Evolutionary conservation across 2,329 filamentous ascomycete genomes (phyloP).

Genomic region (Aspergillus fischeri): DNA sequence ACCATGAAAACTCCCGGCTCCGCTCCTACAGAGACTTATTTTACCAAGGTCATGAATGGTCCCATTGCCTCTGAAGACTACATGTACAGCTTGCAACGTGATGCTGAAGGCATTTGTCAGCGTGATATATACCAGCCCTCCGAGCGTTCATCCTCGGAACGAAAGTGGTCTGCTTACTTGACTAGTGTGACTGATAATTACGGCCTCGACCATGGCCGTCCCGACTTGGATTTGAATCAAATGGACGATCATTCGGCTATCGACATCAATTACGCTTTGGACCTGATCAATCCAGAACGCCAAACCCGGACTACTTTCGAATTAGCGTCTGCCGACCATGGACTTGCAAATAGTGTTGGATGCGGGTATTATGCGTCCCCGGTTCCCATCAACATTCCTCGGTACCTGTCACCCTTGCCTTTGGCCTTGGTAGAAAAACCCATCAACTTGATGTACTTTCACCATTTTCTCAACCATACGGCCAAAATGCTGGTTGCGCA

Average conservation of each 20-base stretch:
- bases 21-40: conserved; percentile 6
- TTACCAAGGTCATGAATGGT: conserved; percentile 9
- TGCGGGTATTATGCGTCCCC: conserved; percentile 68
- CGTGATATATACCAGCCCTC: conserved; percentile 26
- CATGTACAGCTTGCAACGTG: not conserved
- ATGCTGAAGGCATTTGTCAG: not conserved
- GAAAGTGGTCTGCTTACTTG: conserved; percentile 30
- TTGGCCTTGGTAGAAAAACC: conserved; percentile 61
- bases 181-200: conserved; percentile 47
- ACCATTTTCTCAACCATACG: conserved; percentile 75
- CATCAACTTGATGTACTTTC: conserved; percentile 75
- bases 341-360: conserved; percentile 48
- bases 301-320: conserved; percentile 2
- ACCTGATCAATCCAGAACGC: conserved; percentile 20
- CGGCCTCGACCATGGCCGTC: conserved; percentile 67
- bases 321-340: conserved; percentile 11
- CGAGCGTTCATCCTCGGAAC: conserved; percentile 18
- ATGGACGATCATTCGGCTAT: conserved; percentile 70
- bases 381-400: conserved; percentile 61
- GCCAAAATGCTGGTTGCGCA: conserved; percentile 62
- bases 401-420: conserved; percentile 55
- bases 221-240: conserved; percentile 64
- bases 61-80: not conserved
- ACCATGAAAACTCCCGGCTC: not conserved
- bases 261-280: conserved; percentile 43